Evolutionary conservation across 345 rosid genomes (phyloP), one percentile per base, ranked within the genome.

Genomic region (Clausena lansium): DNA sequence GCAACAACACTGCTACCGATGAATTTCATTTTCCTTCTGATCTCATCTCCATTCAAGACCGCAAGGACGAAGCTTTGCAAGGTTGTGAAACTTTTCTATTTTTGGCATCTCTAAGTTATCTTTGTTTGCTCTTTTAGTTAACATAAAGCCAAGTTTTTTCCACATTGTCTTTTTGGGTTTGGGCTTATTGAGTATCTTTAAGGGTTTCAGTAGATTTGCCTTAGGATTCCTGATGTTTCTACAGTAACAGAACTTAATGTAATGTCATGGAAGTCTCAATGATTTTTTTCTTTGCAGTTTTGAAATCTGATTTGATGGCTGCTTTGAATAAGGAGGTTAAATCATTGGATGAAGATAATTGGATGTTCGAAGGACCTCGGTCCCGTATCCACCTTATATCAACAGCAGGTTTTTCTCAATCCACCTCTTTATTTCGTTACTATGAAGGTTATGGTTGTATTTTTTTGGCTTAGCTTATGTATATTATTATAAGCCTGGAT

Each of bases 311-410:
- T 88, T 70, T 95, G 76, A 86, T 88, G 90, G 87, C 82, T 82
- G 86, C 89, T 47, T 87, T 95, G 41, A 84, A 91, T 77, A 91
- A 92, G 87, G 91, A 84, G 88, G 98, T 91, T 77, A 94, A 89
- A 81, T 89, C 95, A 10, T 70, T 96, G 88, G 99, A 96, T 75
- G 95, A 91, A 79, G 99, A 96, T 85, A 90, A 76, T 79, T 96
- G 98, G 99, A 94, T 83, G 89, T 94, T 94, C 62, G 91, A 92
- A 64, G 98, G 92, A 39, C 99, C 97, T 52, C 98, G 94, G 69
- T 96, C 97, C 11, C 90, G 93, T 66, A 92, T 96, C 77, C 83
- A 90, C 77, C 94, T 92, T 57, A 78, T 90, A 70, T 88, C 97
- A 8, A 92, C 83, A 80, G 85, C 92, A 83, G 95, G 98, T 94